Evolutionary conservation across 2,329 filamentous ascomycete genomes (phyloP).

Genomic region (Phyllosticta paracitricarpa): DNA sequence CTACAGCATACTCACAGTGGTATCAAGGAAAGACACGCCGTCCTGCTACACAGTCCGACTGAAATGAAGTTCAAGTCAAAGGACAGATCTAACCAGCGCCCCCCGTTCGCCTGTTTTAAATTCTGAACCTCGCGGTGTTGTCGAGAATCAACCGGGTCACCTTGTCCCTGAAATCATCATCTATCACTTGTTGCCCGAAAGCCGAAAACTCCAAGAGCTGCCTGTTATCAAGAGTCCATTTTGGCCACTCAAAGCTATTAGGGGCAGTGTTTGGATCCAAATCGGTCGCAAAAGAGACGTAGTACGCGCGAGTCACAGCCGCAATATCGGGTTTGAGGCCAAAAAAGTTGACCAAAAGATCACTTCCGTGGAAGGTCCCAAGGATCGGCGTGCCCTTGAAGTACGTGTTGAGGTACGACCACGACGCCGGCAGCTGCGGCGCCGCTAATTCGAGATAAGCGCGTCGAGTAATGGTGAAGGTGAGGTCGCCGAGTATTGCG

Average conservation of each 20-base stretch:
- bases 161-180: constrained; percentile 27
- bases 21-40: neutral
- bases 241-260: constrained; percentile 38
- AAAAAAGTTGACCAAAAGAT: constrained; percentile 48
- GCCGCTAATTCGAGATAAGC: constrained; percentile 47
- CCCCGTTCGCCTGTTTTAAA: neutral
- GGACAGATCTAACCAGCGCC: neutral
- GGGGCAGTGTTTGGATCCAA: constrained; percentile 55
- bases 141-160: neutral
- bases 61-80: neutral
- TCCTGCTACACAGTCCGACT: neutral
- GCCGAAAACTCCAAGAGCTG: constrained; percentile 43
- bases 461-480: constrained; percentile 63
- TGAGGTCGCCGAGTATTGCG: constrained; percentile 64
- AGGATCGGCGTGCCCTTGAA: constrained; percentile 60
- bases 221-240: constrained; percentile 39
- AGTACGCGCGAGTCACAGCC: constrained; percentile 46
- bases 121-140: neutral
- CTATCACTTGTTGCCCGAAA: constrained; percentile 26
- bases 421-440: constrained; percentile 49
- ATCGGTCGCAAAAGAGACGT: constrained; percentile 61
- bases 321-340: constrained; percentile 36
- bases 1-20: neutral
- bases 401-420: constrained; percentile 69
- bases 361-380: constrained; percentile 66